Evolutionary conservation across 495 filamentous ascomycete species (phyloP).

Genomic region (Neurospora pannonica): DNA sequence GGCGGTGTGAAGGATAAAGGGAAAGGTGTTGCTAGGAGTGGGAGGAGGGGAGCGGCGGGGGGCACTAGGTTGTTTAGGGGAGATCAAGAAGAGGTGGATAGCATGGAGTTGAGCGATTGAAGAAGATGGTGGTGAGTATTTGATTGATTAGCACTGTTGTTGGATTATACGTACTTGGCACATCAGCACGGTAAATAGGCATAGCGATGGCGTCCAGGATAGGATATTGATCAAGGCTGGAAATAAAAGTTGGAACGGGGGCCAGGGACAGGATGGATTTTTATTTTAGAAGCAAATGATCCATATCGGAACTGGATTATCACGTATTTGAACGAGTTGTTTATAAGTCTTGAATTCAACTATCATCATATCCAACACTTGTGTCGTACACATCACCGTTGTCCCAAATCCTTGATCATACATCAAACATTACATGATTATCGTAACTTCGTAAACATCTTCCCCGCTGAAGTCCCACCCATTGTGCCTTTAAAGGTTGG

Average conservation of each 20-base stretch:
- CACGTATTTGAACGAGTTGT: not conserved
- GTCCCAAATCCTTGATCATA: not conserved
- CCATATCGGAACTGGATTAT: not conserved
- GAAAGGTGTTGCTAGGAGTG: constrained; percentile 12
- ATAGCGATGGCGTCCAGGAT: not conserved
- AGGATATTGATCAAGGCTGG: not conserved
- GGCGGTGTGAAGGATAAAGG: constrained; percentile 11
- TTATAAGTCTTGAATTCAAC: not conserved
- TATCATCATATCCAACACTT: not conserved
- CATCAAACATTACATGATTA: not conserved
- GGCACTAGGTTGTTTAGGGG: not conserved
- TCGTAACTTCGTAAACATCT: not conserved
- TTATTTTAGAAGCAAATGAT: not conserved
- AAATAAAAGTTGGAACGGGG: not conserved
- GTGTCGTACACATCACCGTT: not conserved
- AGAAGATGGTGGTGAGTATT: not conserved
- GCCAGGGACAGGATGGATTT: not conserved
- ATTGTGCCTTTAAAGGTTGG: not conserved
- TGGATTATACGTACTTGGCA: not conserved
- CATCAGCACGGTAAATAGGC: not conserved
- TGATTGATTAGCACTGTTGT: not conserved
- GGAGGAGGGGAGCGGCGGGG: not conserved
- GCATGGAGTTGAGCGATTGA: constrained; percentile 22
- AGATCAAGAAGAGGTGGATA: constrained; percentile 1
- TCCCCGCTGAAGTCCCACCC: not conserved